phyloP scores from a whole-genome alignment of 306 rosid species.

The Quercus glauca region DNA sequence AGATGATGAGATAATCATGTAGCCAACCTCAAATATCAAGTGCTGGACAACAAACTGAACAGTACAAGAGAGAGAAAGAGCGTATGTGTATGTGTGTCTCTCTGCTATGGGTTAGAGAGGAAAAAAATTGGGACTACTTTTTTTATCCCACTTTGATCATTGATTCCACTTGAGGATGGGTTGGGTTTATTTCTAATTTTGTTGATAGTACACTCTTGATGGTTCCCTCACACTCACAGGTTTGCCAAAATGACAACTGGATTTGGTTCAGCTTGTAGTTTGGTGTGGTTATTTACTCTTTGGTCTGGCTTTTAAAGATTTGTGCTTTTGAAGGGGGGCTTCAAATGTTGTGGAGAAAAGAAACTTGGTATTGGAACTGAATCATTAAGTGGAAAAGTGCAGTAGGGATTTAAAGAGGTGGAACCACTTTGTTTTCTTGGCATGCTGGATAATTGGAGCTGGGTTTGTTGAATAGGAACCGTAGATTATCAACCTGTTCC shows the following conservation, averaged over 20 bases:
- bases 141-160: conserved; percentile 20
- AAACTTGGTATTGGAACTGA: background rate
- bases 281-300: conserved; percentile 44
- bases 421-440: conserved; percentile 40
- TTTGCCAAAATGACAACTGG: conserved; percentile 46
- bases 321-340: conserved; percentile 31
- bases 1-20: conserved; percentile 91
- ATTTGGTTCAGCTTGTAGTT: conserved; percentile 41
- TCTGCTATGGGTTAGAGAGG: background rate
- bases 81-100: background rate
- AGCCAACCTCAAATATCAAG: conserved; percentile 51
- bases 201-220: conserved; percentile 39
- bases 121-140: background rate
- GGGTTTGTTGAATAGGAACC: conserved; percentile 22
- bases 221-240: conserved; percentile 33
- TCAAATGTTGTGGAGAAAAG: background rate
- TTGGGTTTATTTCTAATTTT: conserved; percentile 27
- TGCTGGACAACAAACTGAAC: conserved; percentile 50
- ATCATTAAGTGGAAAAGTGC: conserved; percentile 16
- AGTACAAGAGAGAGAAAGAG: conserved; percentile 23
- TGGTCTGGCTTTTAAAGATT: conserved; percentile 26
- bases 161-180: conserved; percentile 34
- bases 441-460: conserved; percentile 21
- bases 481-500: conserved; percentile 43
- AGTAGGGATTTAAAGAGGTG: background rate